A percentile compares a stretch with the other conserved stretches of the same genome.
phyloP scores from a whole-genome alignment of 2,329 filamentous ascomycete genomes.

The Sodiomyces alkalinus region DNA sequence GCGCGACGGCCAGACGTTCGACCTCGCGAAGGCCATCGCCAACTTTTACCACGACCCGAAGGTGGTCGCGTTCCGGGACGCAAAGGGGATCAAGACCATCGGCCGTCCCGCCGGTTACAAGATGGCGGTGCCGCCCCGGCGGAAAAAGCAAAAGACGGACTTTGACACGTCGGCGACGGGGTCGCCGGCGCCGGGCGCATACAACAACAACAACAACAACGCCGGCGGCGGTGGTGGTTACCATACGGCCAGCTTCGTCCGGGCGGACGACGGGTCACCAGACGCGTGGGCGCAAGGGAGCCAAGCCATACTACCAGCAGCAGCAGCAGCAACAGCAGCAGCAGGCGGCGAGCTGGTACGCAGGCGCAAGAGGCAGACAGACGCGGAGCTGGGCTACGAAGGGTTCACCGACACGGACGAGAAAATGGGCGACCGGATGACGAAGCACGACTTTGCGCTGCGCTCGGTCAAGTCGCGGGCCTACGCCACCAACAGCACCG shows the following conservation, averaged over 20 bases:
- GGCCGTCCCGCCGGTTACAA: slow-evolving; percentile 37
- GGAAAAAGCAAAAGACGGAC: slow-evolving; percentile 9
- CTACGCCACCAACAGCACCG: slow-evolving; percentile 27
- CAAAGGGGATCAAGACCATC: slow-evolving; percentile 41
- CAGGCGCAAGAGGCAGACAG: slow-evolving; percentile 7
- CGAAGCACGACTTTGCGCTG: slow-evolving; percentile 33
- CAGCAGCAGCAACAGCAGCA: neutral
- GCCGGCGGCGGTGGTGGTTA: too few relatives aligned
- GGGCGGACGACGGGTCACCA: too few relatives aligned
- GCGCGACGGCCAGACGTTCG: slow-evolving; percentile 29
- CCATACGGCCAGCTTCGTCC: too few relatives aligned
- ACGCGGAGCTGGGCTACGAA: slow-evolving; percentile 25
- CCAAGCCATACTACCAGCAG: too few relatives aligned
- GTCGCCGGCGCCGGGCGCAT: too few relatives aligned
- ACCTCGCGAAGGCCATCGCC: slow-evolving; percentile 32
- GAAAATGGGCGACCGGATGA: slow-evolving; percentile 27
- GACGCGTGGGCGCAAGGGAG: too few relatives aligned
- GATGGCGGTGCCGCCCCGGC: too few relatives aligned
- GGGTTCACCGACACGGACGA: slow-evolving; percentile 39
- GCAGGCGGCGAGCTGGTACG: too few relatives aligned
- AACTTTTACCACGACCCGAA: slow-evolving; percentile 42
- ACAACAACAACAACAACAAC: too few relatives aligned
- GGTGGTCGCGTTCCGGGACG: slow-evolving; percentile 29
- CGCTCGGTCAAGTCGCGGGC: slow-evolving; percentile 33
- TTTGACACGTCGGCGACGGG: too few relatives aligned